Percentiles rank a stretch among this genome's conserved stretches.
These are phyloP conservation scores for Lantana camara DNA, from an alignment of 257 asterid species.

Conservation along the genomic window DNA sequence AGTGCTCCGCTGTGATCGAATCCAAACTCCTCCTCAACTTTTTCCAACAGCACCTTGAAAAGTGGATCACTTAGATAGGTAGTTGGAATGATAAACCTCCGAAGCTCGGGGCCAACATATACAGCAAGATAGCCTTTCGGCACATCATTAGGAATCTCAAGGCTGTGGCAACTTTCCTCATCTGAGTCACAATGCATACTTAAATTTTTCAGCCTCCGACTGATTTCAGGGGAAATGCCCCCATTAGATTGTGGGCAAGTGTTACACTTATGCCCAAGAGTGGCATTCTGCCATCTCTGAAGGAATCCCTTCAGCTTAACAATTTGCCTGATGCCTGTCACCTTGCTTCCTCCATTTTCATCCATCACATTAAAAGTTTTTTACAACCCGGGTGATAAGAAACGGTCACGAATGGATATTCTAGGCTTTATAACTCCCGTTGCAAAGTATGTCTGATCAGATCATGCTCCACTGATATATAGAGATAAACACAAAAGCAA, in stretches of 20 bases:
- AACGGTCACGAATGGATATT: constrained; percentile 1
- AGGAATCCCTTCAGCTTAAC: constrained; percentile 64
- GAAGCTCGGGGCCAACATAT: constrained; percentile 60
- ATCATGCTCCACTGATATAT: constrained; percentile 54
- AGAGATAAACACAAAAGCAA: background rate
- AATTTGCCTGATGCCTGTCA: constrained; percentile 67
- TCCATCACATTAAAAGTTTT: constrained; percentile 39
- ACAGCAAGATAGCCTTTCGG: constrained; percentile 65
- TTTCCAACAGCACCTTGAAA: constrained; percentile 58
- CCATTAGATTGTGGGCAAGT: constrained; percentile 11
- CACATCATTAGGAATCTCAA: constrained; percentile 49
- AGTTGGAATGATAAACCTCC: constrained; percentile 68
- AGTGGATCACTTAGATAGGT: constrained; percentile 60
- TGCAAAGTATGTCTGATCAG: constrained; percentile 41
- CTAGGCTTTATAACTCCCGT: constrained; percentile 10
- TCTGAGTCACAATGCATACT: constrained; percentile 52
- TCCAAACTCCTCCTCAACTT: constrained; percentile 75
- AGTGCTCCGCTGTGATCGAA: constrained; percentile 63
- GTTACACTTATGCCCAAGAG: constrained; percentile 47
- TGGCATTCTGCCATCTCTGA: constrained; percentile 69
- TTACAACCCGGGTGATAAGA: constrained; percentile 12
- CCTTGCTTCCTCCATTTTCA: constrained; percentile 52
- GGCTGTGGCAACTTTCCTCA: constrained; percentile 56
- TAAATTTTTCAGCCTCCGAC: constrained; percentile 42
- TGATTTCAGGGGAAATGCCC: constrained; percentile 51